phyloP scores from a whole-genome alignment of 345 rosid species.

The Carallia pectinifolia region DNA sequence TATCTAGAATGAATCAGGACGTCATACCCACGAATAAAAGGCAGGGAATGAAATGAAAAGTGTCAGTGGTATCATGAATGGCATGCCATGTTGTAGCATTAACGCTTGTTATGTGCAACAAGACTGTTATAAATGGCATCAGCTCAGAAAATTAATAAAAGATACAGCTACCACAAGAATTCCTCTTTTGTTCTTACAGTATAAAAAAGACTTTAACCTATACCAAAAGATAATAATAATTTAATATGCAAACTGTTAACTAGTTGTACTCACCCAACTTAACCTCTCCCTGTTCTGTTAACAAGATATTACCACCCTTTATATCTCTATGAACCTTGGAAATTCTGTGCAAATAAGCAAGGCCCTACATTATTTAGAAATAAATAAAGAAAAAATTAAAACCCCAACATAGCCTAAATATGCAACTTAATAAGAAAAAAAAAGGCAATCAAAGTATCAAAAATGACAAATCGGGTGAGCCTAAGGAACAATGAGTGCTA shows the following conservation, averaged over 20 bases:
- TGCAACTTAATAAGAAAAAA: slow-evolving; percentile 5
- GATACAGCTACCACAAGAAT: not conserved
- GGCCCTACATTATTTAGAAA: slow-evolving; percentile 57
- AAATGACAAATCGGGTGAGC: not conserved
- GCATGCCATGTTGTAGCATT: not conserved
- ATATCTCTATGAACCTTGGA: slow-evolving; percentile 98
- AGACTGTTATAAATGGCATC: not conserved
- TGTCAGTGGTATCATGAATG: not conserved
- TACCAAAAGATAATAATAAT: not conserved
- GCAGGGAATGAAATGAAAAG: not conserved
- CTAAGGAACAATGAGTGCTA: too few species aligned
- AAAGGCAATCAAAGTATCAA: not conserved
- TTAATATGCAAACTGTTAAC: not conserved
- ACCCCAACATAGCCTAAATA: slow-evolving; percentile 7
- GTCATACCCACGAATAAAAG: not conserved
- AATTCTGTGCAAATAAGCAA: slow-evolving; percentile 92
- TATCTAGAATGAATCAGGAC: too few species aligned
- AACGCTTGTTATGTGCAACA: not conserved
- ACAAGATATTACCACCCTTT: slow-evolving; percentile 95
- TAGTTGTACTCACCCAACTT: slow-evolving; percentile 77
- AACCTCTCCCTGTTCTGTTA: slow-evolving; percentile 99
- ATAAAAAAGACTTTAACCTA: not conserved
- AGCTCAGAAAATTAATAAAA: not conserved
- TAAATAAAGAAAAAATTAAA: slow-evolving; percentile 8
- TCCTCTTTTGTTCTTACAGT: not conserved